Evolutionary conservation across 768 basidiomycete genomes (phyloP), one percentile per base, ranked within the genome.

Genomic region (Panaeolus cyanescens): DNA sequence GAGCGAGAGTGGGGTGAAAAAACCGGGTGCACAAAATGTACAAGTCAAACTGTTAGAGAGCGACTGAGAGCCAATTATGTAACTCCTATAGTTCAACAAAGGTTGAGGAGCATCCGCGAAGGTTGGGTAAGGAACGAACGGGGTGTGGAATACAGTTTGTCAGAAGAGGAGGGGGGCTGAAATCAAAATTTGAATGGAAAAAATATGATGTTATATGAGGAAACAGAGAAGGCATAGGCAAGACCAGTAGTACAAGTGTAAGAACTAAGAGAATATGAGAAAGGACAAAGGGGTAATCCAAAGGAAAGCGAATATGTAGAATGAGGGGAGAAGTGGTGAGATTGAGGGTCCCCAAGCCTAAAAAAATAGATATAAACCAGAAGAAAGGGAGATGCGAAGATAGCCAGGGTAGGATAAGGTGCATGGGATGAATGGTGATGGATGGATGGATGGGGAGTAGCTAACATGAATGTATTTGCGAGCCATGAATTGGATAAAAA

Each of bases 171-270:
- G 59, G 67, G 39, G 59, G 56, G 59, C 59, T 50, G 59, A 50
- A 59, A 61, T 34, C 34, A 30, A 57, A 67, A 62, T 63, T 59
- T 59, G 55, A 59, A 45, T 37, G 39, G 63, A 55, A 56, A 62
- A 60, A 64, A 56, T 56, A 56, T 61, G 54, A 55, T 56, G 36
- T 50, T 50, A 50, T 50, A 50, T 50, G 25, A n/a, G n/a, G n/a
- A 50, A 50, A 50, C 45, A 64, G 59, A 59, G 60, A 62, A 59
- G 31, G 39, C 55, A 57, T 59, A 53, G 68, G 64, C 62, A 66
- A 62, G 66, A 62, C 61, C 64, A 62, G 59, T 68, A 67, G 64
- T 71, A 69, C 45, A 50, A 50, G 45, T 50, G 25, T 50, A 50
- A 50, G 25, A 50, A 50, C 45, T 50, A 50, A 50, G 28, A 28